These are phyloP conservation scores for Ambispora gerdemannii DNA, from an alignment of 192 early-diverging fungal genomes.

Conservation along the genomic window DNA sequence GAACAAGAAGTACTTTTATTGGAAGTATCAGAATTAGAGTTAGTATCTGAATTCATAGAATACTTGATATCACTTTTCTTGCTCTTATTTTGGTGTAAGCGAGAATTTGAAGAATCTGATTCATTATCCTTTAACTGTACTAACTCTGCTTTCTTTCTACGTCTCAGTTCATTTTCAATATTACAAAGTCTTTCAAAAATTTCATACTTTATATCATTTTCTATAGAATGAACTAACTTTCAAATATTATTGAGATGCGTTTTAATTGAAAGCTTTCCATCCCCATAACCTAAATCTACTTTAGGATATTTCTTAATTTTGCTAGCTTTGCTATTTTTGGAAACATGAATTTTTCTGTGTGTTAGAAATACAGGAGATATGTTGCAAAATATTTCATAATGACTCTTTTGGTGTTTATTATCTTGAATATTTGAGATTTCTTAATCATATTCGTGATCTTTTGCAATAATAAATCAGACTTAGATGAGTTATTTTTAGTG, in stretches of 20 bases:
- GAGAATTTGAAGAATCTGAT: no score
- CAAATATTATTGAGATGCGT: no score
- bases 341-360: no score
- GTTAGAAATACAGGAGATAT: slow-evolving; percentile 5
- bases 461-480: not conserved
- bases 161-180: slow-evolving; percentile 10
- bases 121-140: not conserved
- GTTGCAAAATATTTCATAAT: not conserved
- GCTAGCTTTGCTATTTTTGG: slow-evolving; percentile 11
- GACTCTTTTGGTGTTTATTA: no score
- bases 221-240: slow-evolving; percentile 4
- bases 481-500: no score
- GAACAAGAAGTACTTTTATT: no score
- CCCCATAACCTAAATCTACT: slow-evolving; percentile 16
- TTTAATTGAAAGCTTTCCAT: slow-evolving; percentile 15
- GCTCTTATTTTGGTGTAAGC: no score
- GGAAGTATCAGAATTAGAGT: no score
- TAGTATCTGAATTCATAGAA: no score
- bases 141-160: not conserved
- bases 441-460: not conserved
- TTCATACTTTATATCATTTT: slow-evolving; percentile 11
- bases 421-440: not conserved
- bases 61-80: no score
- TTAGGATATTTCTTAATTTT: slow-evolving; percentile 22
- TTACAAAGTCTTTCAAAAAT: slow-evolving; percentile 10